These are phyloP conservation scores for Solanum lycopersicoides DNA, from an alignment of 257 asterid species.

Conservation along the genomic window DNA sequence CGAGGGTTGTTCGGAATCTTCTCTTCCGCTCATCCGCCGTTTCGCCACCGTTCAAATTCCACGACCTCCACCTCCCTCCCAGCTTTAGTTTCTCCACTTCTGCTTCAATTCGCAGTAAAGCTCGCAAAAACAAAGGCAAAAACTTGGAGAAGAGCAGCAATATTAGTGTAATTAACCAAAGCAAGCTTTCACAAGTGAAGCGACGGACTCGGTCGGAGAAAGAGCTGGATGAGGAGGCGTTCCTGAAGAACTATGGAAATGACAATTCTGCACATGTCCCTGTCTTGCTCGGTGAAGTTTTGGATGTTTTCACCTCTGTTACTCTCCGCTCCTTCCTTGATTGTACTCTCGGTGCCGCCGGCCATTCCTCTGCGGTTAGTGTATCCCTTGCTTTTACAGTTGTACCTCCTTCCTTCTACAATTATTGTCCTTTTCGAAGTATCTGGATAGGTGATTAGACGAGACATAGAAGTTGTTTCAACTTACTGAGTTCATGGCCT, in stretches of 20 bases:
- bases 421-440: not conserved
- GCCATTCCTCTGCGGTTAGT: conserved; percentile 77
- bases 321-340: conserved; percentile 73
- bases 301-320: conserved; percentile 58
- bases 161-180: conserved; percentile 20
- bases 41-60: not conserved
- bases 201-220: conserved; percentile 81
- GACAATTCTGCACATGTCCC: conserved; percentile 64
- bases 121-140: conserved; percentile 9
- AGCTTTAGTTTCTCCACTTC: not conserved
- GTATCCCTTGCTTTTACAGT: not conserved
- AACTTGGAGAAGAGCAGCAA: conserved; percentile 2
- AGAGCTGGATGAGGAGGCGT: conserved; percentile 59
- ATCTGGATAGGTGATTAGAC: not conserved
- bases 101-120: not conserved
- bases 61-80: not conserved
- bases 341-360: conserved; percentile 95
- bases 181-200: conserved; percentile 34
- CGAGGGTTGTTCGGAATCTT: not conserved
- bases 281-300: conserved; percentile 79
- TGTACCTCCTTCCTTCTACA: not conserved
- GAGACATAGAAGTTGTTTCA: not conserved
- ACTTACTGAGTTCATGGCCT: not conserved
- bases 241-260: conserved; percentile 43
- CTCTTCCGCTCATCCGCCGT: not conserved